Base-by-base conservation (phyloP, 2,329 filamentous ascomycete species). In the Plectosphaerella cucumerina region DNA sequence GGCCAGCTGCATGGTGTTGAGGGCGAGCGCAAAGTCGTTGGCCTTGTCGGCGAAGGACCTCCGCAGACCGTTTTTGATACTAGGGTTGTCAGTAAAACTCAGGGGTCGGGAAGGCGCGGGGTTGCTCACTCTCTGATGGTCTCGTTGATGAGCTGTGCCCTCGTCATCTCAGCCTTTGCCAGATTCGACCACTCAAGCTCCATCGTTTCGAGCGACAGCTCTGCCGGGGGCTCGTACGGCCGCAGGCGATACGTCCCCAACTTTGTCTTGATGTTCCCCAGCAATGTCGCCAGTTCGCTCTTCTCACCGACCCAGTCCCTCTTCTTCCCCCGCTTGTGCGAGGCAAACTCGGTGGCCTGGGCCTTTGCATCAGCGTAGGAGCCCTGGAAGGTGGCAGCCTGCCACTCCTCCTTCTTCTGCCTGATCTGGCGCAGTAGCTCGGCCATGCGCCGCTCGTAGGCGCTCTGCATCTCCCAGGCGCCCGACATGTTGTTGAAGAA, bases 181-280 rank as follows among this genome's bases (percentile, higher is more conserved):
- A 99, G 68, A 10, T 73, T 80, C 42, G 82, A 77, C 94, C 94
- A 99, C 57, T 91, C 88, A 51, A 77, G 73, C 59, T 99, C 94
- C 58, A 96, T 78, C 17, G 86, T 84, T 54, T 95, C 91, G 47
- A 96, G 72, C 48, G 87, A 87, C 56, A 99, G 72, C 60, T 96
- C 89, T 49, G 81, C 77, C 3, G 94, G 94, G 34, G 94, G 94
- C 45, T 96, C 88, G 63, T 99, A 99, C 6, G 93, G 87, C 55
- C 90, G 84, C 50, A 99, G 73, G 47, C 92, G 85, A 68, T 99
- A 99, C 39, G 94, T 99, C 60, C 90, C 92, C 60, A 99, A 78
- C 70, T 99, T 99, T 1, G 94, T 99, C 77, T 97, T 97, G 78
- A 99, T 97, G 70, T 99, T 99, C 34, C 94, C 94, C 50, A 99